A percentile compares a stretch with the other conserved stretches of the same genome.
phyloP scores from a whole-genome alignment of 148 eudicot species.

The Rhododendron ferrugineum region DNA sequence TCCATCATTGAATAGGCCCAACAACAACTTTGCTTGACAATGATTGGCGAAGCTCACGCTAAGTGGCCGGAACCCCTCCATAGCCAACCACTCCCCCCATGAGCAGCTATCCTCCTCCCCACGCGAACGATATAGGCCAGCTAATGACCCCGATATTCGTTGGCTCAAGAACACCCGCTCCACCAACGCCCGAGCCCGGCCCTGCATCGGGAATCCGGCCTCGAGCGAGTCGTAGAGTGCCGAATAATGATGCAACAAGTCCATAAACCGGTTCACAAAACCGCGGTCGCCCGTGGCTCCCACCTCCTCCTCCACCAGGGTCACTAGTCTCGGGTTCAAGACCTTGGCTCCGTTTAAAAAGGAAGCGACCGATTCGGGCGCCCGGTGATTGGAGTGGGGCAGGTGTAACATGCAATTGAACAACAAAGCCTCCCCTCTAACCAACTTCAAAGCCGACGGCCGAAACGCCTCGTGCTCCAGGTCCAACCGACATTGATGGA shows the following conservation, averaged over 20 bases:
- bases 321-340: conserved; percentile 35
- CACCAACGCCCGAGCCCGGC: conserved; percentile 42
- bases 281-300: conserved; percentile 10
- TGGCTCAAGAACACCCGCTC: conserved; percentile 45
- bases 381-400: conserved; percentile 35
- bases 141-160: conserved; percentile 31
- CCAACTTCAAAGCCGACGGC: conserved; percentile 31
- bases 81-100: conserved; percentile 32
- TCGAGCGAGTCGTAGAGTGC: conserved; percentile 43
- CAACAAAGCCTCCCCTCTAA: conserved; percentile 40
- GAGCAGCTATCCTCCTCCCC: conserved; percentile 25
- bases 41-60: conserved; percentile 46
- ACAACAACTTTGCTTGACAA: conserved; percentile 48
- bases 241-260: conserved; percentile 42
- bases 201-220: conserved; percentile 49
- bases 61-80: conserved; percentile 23
- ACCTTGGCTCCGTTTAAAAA: conserved; percentile 35
- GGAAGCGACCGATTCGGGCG: conserved; percentile 32
- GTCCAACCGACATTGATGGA: conserved; percentile 39
- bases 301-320: conserved; percentile 43
- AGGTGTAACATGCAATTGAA: conserved; percentile 47
- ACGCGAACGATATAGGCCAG: conserved; percentile 24
- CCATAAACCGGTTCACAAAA: conserved; percentile 44
- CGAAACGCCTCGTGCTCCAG: conserved; percentile 30
- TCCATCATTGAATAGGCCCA: conserved; percentile 51